Percentiles rank a stretch among this genome's conserved stretches.
Evolutionary conservation across 305 asterid species (phyloP).

Genomic region (Fraxinus xanthoxyloides): DNA sequence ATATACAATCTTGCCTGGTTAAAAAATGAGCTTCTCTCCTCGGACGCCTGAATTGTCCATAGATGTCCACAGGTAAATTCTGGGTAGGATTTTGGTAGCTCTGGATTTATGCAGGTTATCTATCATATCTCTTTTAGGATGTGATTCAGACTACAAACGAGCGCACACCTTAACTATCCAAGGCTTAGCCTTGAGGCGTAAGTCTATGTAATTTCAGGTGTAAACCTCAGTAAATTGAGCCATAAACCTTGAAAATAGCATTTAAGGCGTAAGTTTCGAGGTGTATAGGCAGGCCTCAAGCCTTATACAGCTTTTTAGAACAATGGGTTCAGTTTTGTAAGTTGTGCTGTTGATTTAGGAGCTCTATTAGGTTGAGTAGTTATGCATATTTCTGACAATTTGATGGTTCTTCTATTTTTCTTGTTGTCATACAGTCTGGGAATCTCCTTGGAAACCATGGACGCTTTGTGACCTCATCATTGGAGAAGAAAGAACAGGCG

Average conservation of each 20-base stretch:
- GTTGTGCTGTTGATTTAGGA: neutral
- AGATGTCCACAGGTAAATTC: neutral
- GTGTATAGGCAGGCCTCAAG: neutral
- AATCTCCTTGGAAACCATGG: constrained; percentile 58
- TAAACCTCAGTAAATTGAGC: neutral
- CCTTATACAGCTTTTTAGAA: neutral
- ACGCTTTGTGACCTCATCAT: constrained; percentile 67
- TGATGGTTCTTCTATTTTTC: neutral
- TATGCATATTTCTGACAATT: neutral
- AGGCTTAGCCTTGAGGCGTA: neutral
- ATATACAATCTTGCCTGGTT: neutral
- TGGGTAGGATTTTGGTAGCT: neutral
- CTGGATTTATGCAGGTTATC: neutral
- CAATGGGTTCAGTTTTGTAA: neutral
- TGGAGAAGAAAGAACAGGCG: constrained; percentile 78
- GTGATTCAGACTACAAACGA: neutral
- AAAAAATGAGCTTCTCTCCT: neutral
- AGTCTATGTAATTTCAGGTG: neutral
- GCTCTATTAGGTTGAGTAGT: neutral
- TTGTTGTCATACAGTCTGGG: constrained; percentile 48
- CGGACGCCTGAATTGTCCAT: neutral
- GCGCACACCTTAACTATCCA: neutral
- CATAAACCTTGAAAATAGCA: neutral
- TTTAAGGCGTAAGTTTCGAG: neutral
- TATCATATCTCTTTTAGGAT: neutral